These are phyloP conservation scores for Cucurbita maxima DNA, from an alignment of 306 rosid species.

Conservation along the genomic window DNA sequence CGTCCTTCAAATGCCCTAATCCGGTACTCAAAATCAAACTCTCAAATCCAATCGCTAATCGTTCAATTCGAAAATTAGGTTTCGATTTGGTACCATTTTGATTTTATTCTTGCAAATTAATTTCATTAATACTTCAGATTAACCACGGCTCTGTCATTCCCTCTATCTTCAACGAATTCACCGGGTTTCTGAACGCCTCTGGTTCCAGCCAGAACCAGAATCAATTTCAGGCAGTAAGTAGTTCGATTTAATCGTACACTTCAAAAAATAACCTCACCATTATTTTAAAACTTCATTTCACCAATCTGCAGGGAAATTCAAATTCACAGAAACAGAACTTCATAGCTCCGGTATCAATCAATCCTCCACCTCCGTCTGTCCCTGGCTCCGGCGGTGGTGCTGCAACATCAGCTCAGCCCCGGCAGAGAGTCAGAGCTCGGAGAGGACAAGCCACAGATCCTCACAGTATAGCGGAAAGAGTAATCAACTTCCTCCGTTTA, in stretches of 20 bases:
- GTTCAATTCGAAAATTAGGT: neutral
- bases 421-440: conserved; percentile 43
- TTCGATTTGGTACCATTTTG: neutral
- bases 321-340: conserved; percentile 18
- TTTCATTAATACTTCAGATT: conserved; percentile 8
- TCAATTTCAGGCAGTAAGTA: conserved; percentile 30
- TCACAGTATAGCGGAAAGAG: conserved; percentile 41
- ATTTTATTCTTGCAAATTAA: neutral
- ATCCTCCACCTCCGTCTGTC: conserved; percentile 14
- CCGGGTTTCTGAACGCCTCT: conserved; percentile 28
- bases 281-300: neutral
- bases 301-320: conserved; percentile 5
- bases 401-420: conserved; percentile 33
- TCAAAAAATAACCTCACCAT: neutral
- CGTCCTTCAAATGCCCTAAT: conserved; percentile 30
- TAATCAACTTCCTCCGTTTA: neutral
- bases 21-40: conserved; percentile 10
- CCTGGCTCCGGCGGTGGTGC: conserved; percentile 9
- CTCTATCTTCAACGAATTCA: conserved; percentile 37
- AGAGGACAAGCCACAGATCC: conserved; percentile 43
- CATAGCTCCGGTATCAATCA: conserved; percentile 15
- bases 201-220: neutral
- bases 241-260: neutral
- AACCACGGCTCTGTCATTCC: conserved; percentile 27
- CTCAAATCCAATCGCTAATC: neutral